Percentiles rank a stretch among this genome's conserved stretches.
Conservation (phyloP, 164 flowering plant species). For the Vitis rotundifolia region DNA sequence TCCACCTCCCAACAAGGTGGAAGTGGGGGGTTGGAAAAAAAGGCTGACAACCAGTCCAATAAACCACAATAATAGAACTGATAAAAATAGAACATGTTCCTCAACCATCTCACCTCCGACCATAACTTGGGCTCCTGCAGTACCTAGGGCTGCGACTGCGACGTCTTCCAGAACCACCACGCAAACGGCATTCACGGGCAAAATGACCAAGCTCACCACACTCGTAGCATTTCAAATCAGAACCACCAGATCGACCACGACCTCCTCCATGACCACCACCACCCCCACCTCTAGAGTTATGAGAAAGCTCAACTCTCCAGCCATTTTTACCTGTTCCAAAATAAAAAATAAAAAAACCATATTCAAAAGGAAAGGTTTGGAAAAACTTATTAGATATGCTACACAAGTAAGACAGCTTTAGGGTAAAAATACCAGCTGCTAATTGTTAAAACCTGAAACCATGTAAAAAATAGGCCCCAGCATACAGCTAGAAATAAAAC, state of each 20-base stretch:
- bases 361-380: background rate
- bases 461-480: no score
- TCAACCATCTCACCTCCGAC: conserved; percentile 61
- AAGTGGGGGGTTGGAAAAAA: no score
- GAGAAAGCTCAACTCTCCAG: conserved; percentile 95
- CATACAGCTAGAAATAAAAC: background rate
- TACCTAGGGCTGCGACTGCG: conserved; percentile 86
- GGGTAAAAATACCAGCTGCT: no score
- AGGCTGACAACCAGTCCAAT: background rate
- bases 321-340: conserved; percentile 75
- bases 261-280: conserved; percentile 53
- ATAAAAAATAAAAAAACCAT: background rate
- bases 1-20: no score
- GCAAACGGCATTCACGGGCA: conserved; percentile 86
- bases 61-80: background rate
- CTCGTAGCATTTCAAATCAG: conserved; percentile 91
- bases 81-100: background rate
- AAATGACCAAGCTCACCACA: conserved; percentile 98
- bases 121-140: conserved; percentile 91
- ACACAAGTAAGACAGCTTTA: no score
- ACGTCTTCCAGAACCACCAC: conserved; percentile 76
- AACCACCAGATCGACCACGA: conserved; percentile 78
- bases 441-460: no score
- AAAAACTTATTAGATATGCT: no score
- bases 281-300: conserved; percentile 74